Evolutionary conservation across 192 early-diverging fungal species (phyloP).

Genomic region (Jimgerdemannia lactiflua): DNA sequence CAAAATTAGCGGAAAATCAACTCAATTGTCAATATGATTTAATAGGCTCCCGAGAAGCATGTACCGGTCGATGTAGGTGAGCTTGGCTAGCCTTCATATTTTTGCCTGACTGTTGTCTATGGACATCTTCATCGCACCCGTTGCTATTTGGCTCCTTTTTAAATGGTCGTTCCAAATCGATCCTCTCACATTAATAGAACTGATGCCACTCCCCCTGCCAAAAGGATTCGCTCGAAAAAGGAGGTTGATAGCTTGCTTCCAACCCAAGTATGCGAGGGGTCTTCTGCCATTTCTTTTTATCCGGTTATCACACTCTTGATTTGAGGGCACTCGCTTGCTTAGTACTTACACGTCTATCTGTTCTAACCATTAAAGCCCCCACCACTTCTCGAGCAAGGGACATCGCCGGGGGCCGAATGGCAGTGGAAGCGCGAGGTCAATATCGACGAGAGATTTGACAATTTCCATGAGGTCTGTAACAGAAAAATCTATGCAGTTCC

Average conservation of each 20-base stretch:
- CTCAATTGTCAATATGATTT: too few relatives aligned
- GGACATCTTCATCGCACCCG: too few relatives aligned
- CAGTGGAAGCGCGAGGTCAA: constrained; percentile 95
- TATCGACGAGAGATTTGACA: constrained; percentile 77
- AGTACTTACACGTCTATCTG: not conserved
- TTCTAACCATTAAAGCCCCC: not conserved
- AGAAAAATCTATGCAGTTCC: too few relatives aligned
- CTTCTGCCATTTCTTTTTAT: too few relatives aligned
- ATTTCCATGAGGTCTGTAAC: constrained; percentile 67
- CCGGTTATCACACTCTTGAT: too few relatives aligned
- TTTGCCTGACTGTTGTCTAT: too few relatives aligned
- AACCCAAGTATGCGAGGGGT: constrained; percentile 6
- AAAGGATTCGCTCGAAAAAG: constrained; percentile 8
- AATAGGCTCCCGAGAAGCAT: too few relatives aligned
- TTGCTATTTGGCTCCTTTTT: too few relatives aligned
- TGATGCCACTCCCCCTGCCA: not conserved
- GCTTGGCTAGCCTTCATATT: too few relatives aligned
- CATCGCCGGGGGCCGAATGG: constrained; percentile 23
- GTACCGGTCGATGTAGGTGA: too few relatives aligned
- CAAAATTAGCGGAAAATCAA: too few relatives aligned
- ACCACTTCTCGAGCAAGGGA: constrained; percentile 1
- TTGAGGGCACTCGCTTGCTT: not conserved
- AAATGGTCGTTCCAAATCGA: not conserved
- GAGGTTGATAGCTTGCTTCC: constrained; percentile 28
- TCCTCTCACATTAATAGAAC: constrained; percentile 1